These are phyloP conservation scores for Solanum arcanum DNA, from an alignment of 257 asterid species.

Conservation along the genomic window DNA sequence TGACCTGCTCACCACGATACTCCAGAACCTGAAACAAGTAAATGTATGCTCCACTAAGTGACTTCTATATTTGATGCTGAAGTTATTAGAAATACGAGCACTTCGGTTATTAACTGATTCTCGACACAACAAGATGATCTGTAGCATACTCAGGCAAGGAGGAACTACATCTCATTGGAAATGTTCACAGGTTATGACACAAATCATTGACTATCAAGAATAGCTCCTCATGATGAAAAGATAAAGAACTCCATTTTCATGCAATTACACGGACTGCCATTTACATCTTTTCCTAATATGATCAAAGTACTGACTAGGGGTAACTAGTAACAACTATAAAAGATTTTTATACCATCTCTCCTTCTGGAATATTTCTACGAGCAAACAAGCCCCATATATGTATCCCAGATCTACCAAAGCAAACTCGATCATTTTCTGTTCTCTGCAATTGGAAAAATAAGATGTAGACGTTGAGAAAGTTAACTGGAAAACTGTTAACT, in stretches of 20 bases:
- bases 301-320: background rate
- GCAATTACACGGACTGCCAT: background rate
- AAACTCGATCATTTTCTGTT: slow-evolving; percentile 83
- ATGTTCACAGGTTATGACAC: background rate
- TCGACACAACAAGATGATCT: background rate
- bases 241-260: background rate
- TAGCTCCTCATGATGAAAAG: background rate
- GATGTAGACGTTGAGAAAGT: background rate
- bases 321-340: background rate
- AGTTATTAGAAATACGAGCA: background rate
- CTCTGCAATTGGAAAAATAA: slow-evolving; percentile 37
- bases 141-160: background rate
- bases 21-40: slow-evolving; percentile 69
- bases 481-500: background rate
- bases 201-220: background rate
- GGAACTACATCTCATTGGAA: background rate
- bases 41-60: background rate
- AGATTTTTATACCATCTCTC: slow-evolving; percentile 69
- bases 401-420: slow-evolving; percentile 96
- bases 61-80: background rate
- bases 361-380: slow-evolving; percentile 72
- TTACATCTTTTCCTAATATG: background rate
- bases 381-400: slow-evolving; percentile 99
- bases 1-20: slow-evolving; percentile 97
- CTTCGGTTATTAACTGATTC: background rate